Base-by-base conservation (phyloP, 129 eudicot genomes). In the Flaveria trinervia region DNA sequence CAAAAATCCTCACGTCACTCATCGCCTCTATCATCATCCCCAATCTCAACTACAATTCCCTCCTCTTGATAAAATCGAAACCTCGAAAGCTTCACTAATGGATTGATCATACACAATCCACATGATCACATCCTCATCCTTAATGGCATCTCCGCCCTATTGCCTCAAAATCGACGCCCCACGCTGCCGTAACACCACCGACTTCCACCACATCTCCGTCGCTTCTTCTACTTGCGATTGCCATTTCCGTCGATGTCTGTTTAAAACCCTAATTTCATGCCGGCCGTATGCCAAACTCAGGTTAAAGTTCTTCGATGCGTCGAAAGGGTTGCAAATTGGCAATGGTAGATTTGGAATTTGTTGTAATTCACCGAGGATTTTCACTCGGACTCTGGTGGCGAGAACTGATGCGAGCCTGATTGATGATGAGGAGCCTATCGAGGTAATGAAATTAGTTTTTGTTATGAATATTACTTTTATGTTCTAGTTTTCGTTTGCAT, bases 341-440 rank as follows among this genome's bases (percentile, higher is more conserved):
- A 55, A 70, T 12, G 48, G 72, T 15, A 10, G 72, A 13, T 71
- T 72, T 36, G 45, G 74, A 7, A 67, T 72, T 16, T 81, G 25
- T 33, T 71, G 52, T 15, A 52, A 26, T 7, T 51, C 76, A 46
- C 70, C 86, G 26, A n/a, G 18, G 13, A 66, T 64, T 46, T 67
- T 56, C 46, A 74, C 80, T 0, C 68, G 22, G 13, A 61, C 74
- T 48, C 83, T 74, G 12, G 82, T 92, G 26, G 84, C 89, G 33
- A 85, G 83, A 68, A 88, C 90, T 10, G 81, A 89, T 33, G 83
- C 92, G 13, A 86, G 81, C 76, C 83, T 78, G 44, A 26, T 88
- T 61, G 87, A 60, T 26, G 84, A 81, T 46, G 78, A 68, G 2
- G 62, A 43, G 23, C 52, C 55, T n/a, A 4, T 76, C 14, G 87